Percentiles rank a stretch among this genome's conserved stretches.
phyloP scores from a whole-genome alignment of 805 yeast genomes.

The Wickerhamiella alocasiicola region DNA sequence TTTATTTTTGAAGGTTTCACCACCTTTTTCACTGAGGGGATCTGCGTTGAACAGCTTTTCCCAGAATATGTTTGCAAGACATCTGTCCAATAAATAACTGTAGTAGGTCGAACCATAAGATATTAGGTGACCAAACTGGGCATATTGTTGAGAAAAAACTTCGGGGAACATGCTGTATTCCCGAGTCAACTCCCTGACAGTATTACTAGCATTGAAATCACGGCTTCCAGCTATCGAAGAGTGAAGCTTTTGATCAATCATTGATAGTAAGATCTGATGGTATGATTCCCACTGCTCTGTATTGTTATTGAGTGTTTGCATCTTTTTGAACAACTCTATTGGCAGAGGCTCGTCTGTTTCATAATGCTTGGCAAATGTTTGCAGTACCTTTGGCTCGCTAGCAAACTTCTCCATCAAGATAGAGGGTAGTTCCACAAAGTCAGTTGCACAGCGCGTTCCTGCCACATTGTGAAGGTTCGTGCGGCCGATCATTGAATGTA shows the following conservation, averaged over 20 bases:
- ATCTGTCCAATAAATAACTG: slow-evolving; percentile 81
- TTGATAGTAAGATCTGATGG: slow-evolving; percentile 82
- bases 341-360: slow-evolving; percentile 53
- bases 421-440: slow-evolving; percentile 92
- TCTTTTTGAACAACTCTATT: slow-evolving; percentile 13
- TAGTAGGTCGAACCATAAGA: slow-evolving; percentile 93
- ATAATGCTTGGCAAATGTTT: slow-evolving; percentile 59
- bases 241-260: slow-evolving; percentile 74
- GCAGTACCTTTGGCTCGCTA: slow-evolving; percentile 61
- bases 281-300: slow-evolving; percentile 56
- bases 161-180: slow-evolving; percentile 54
- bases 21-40: slow-evolving; percentile 63
- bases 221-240: slow-evolving; percentile 25
- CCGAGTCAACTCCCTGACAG: slow-evolving; percentile 56
- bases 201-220: slow-evolving; percentile 42
- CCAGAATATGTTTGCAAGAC: slow-evolving; percentile 83
- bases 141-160: slow-evolving; percentile 72
- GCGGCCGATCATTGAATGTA: slow-evolving; percentile 93
- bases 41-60: slow-evolving; percentile 51
- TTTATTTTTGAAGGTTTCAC: slow-evolving; percentile 55
- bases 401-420: slow-evolving; percentile 94
- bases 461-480: slow-evolving; percentile 82
- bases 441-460: slow-evolving; percentile 92
- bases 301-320: slow-evolving; percentile 9
- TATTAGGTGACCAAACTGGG: slow-evolving; percentile 82